phyloP scores from a whole-genome alignment of 2,329 filamentous ascomycete species.

The Hymenoscyphus albidus region DNA sequence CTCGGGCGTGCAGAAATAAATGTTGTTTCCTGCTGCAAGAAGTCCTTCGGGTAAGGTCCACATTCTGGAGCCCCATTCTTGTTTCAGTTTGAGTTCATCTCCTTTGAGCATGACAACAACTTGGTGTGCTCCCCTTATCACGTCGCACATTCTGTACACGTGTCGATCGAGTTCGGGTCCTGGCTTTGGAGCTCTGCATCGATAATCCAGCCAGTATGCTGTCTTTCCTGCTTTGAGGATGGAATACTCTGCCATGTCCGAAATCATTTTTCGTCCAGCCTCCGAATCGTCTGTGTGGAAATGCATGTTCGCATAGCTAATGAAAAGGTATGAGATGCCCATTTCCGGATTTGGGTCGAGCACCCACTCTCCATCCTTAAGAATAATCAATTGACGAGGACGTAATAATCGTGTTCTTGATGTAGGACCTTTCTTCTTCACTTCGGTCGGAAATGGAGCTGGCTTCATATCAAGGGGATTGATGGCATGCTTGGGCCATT shows the following conservation, averaged over 20 bases:
- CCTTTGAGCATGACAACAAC: constrained; percentile 9
- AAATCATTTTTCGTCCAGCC: constrained; percentile 6
- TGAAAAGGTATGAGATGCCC: constrained; percentile 14
- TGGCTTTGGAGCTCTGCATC: constrained; percentile 4
- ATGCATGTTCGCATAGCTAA: constrained; percentile 15
- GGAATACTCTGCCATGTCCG: constrained; percentile 9
- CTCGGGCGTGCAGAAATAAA: constrained; percentile 5
- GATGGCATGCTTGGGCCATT: constrained; percentile 30
- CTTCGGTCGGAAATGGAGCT: neutral
- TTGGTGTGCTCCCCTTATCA: constrained; percentile 16
- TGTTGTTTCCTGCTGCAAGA: neutral
- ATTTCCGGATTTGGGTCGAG: constrained; percentile 7
- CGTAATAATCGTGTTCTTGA: constrained; percentile 9
- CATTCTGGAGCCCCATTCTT: constrained; percentile 17
- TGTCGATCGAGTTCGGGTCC: constrained; percentile 13
- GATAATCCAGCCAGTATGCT: constrained; percentile 17
- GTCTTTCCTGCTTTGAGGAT: neutral
- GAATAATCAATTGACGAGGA: constrained; percentile 11
- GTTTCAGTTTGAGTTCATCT: neutral
- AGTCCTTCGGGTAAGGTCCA: constrained; percentile 15
- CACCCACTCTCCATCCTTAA: constrained; percentile 11
- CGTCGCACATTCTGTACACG: constrained; percentile 20
- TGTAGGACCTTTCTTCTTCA: neutral
- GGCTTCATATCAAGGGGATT: constrained; percentile 29
- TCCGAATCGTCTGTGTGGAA: constrained; percentile 14